These are phyloP conservation scores for Amylostereum areolatum DNA, from an alignment of 1,284 basidiomycete species.

Conservation along the genomic window DNA sequence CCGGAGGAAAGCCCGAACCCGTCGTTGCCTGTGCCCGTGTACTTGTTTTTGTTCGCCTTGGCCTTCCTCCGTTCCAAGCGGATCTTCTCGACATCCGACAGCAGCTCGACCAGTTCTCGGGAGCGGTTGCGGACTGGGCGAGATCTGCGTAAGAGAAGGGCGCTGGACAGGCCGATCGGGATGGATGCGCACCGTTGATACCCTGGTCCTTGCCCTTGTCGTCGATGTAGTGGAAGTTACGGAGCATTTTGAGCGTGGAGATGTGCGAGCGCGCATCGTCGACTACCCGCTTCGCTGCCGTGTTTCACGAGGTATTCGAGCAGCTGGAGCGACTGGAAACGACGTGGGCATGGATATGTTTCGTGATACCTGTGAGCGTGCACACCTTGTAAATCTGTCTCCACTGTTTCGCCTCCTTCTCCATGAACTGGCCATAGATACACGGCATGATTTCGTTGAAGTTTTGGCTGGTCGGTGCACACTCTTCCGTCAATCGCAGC, in stretches of 20 bases:
- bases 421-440: slow-evolving; percentile 94
- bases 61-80: slow-evolving; percentile 89
- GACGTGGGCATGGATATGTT: neutral
- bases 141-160: neutral
- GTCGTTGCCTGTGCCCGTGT: slow-evolving; percentile 82
- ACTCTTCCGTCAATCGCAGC: slow-evolving; percentile 1
- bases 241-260: slow-evolving; percentile 94
- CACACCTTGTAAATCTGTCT: slow-evolving; percentile 96
- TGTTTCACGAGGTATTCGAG: slow-evolving; percentile 97
- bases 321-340: slow-evolving; percentile 75
- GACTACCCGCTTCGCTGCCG: slow-evolving; percentile 96
- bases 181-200: slow-evolving; percentile 74
- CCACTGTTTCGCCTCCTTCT: slow-evolving; percentile 98
- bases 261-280: slow-evolving; percentile 96
- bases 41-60: slow-evolving; percentile 90
- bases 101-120: slow-evolving; percentile 84
- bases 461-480: slow-evolving; percentile 63
- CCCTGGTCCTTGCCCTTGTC: slow-evolving; percentile 99
- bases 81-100: slow-evolving; percentile 90
- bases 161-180: neutral
- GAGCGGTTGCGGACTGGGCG: slow-evolving; percentile 90
- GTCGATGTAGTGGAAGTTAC: slow-evolving; percentile 98
- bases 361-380: neutral
- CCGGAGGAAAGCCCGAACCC: slow-evolving; percentile 57
- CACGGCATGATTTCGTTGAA: slow-evolving; percentile 99